Evolutionary conservation across 2,329 filamentous ascomycete genomes (phyloP).

Genomic region (Verticillium longisporum): DNA sequence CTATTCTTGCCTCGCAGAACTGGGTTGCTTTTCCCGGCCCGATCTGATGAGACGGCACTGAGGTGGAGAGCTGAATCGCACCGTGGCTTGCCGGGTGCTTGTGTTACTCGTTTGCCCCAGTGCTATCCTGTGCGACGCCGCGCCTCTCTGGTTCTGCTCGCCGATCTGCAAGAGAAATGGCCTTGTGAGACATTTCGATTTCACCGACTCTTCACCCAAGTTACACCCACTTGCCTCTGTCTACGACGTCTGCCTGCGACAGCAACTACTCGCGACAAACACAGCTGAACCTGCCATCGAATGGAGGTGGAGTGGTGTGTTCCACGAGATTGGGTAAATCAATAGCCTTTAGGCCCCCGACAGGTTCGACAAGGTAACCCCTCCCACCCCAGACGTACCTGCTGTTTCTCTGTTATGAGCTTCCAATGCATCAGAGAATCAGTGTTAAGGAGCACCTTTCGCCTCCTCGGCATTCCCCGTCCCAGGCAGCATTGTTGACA

Average conservation of each 20-base stretch:
- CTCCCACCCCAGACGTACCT: background rate
- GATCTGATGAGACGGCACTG: background rate
- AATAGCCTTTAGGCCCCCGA: slow-evolving; percentile 6
- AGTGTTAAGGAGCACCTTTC: background rate
- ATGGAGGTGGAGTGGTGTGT: slow-evolving; percentile 6
- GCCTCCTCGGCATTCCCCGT: background rate
- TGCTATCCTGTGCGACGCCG: background rate
- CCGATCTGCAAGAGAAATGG: background rate
- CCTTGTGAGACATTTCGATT: slow-evolving; percentile 2
- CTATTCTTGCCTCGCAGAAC: background rate
- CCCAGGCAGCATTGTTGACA: background rate
- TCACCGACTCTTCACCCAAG: slow-evolving; percentile 6
- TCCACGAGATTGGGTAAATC: slow-evolving; percentile 8
- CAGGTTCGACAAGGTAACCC: slow-evolving; percentile 10
- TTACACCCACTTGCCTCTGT: background rate
- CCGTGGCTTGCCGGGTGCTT: background rate
- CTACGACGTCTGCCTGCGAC: background rate
- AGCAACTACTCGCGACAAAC: background rate
- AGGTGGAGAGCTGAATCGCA: background rate
- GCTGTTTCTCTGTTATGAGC: slow-evolving; percentile 3
- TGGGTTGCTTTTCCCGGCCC: background rate
- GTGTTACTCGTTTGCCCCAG: slow-evolving; percentile 1
- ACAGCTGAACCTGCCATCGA: background rate
- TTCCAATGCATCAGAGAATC: slow-evolving; percentile 1
- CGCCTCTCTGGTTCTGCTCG: background rate